These are phyloP conservation scores for Arachis monticola DNA, from an alignment of 331 rosid species.

Conservation along the genomic window DNA sequence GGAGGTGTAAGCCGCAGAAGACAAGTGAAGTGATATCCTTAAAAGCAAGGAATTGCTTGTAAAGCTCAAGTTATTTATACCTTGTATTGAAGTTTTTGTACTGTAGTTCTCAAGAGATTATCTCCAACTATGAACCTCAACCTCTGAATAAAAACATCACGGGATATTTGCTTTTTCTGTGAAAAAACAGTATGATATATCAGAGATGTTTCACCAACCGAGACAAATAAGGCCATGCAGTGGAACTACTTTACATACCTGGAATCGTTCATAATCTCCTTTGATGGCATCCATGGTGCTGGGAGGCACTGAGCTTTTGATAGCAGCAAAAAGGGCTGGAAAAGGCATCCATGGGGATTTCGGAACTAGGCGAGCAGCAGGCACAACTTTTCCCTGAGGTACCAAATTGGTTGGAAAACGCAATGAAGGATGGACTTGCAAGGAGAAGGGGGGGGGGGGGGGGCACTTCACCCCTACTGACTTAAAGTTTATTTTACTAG, in stretches of 20 bases:
- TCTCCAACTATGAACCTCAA: conserved; percentile 77
- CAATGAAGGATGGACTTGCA: background rate
- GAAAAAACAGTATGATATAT: background rate
- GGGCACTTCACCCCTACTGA: background rate
- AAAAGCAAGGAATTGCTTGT: background rate
- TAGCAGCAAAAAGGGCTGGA: conserved; percentile 68
- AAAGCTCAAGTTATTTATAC: conserved; percentile 31
- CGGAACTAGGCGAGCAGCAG: conserved; percentile 55
- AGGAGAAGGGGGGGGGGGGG: too few species aligned
- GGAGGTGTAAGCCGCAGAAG: background rate
- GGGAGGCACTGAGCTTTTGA: conserved; percentile 56
- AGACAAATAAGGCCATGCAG: background rate
- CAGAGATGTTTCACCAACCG: conserved; percentile 22
- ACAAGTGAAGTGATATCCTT: background rate
- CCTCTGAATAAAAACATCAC: conserved; percentile 61
- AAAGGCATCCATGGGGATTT: conserved; percentile 89
- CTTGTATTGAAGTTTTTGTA: conserved; percentile 54
- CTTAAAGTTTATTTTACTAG: too few species aligned
- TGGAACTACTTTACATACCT: conserved; percentile 55
- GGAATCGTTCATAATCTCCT: conserved; percentile 52
- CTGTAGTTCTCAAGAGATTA: conserved; percentile 56
- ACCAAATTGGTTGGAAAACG: conserved; percentile 39
- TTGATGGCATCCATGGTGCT: conserved; percentile 53
- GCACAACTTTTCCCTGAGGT: conserved; percentile 47
- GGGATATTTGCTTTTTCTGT: conserved; percentile 63